These are phyloP conservation scores for Cercophora scortea DNA, from an alignment of 495 filamentous ascomycete species.

Conservation along the genomic window DNA sequence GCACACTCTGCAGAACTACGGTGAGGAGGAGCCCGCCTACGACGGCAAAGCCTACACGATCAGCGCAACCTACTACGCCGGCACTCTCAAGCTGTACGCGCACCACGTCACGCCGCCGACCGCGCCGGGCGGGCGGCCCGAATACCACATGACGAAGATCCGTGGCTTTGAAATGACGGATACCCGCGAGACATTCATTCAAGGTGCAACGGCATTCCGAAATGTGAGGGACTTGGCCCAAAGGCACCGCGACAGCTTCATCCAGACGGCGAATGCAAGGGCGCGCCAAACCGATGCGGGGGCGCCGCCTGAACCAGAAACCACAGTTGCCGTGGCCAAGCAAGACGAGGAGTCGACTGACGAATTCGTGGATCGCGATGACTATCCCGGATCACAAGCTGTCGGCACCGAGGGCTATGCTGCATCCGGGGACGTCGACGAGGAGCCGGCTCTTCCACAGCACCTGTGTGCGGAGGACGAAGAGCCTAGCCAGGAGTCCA, in stretches of 20 bases:
- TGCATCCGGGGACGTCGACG: not conserved
- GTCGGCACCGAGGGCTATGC: constrained; percentile 5
- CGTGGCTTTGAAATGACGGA: not conserved
- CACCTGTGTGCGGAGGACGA: constrained; percentile 11
- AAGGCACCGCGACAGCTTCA: not conserved
- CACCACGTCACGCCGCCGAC: constrained; percentile 13
- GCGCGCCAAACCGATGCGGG: not conserved
- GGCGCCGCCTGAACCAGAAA: not conserved
- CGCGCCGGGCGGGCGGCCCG: constrained; percentile 15
- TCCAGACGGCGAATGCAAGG: not conserved
- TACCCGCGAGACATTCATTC: not conserved
- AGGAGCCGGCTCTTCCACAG: not conserved
- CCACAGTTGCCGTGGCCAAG: not conserved
- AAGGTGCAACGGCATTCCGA: not conserved
- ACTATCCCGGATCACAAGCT: constrained; percentile 1
- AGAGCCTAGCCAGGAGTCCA: constrained; percentile 2
- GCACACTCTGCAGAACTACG: too few species aligned
- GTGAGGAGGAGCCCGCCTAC: constrained; percentile 25
- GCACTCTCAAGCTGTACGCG: not conserved
- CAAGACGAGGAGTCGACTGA: not conserved
- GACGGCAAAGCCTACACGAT: constrained; percentile 29
- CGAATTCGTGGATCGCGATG: not conserved
- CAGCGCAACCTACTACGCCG: constrained; percentile 28
- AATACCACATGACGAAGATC: constrained; percentile 19
- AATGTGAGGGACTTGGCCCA: not conserved